Conservation (phyloP, 441 rosid genomes). For the Gossypium lobatum region DNA sequence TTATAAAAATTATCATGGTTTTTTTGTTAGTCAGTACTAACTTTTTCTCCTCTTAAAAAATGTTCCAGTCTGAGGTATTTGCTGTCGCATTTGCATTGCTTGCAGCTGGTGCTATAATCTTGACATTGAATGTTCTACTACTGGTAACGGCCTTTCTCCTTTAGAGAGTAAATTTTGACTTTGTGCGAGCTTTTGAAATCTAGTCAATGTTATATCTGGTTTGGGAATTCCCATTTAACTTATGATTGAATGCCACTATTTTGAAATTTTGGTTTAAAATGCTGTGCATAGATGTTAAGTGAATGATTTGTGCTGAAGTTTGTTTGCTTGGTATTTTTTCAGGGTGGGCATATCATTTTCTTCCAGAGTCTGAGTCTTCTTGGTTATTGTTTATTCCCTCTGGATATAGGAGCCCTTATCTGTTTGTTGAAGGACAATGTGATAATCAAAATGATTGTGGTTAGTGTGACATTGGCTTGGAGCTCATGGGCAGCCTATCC, state of each 20-base stretch:
- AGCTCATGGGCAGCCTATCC: slow-evolving; percentile 99
- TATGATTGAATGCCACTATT: neutral
- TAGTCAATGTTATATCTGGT: neutral
- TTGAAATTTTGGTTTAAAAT: neutral
- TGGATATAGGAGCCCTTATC: slow-evolving; percentile 80
- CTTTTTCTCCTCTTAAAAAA: neutral
- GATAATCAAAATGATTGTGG: slow-evolving; percentile 68
- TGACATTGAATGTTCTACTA: slow-evolving; percentile 85
- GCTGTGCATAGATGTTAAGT: neutral
- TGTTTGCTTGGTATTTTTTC: slow-evolving; percentile 18
- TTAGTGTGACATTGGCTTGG: slow-evolving; percentile 82
- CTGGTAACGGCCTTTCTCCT: slow-evolving; percentile 46
- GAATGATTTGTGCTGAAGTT: neutral
- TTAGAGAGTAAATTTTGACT: neutral
- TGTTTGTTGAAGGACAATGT: slow-evolving; percentile 85
- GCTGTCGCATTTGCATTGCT: slow-evolving; percentile 96
- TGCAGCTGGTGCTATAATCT: slow-evolving; percentile 89
- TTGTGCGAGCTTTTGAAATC: neutral
- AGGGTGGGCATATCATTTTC: slow-evolving; percentile 96
- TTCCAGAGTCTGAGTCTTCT: slow-evolving; percentile 89
- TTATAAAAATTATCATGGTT: neutral
- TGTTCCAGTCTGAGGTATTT: slow-evolving; percentile 79
- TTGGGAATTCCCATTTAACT: neutral
- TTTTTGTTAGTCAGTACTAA: neutral
- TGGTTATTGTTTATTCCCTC: slow-evolving; percentile 89